phyloP scores from a whole-genome alignment of 495 filamentous ascomycete species.

The Neurospora sublineolata region DNA sequence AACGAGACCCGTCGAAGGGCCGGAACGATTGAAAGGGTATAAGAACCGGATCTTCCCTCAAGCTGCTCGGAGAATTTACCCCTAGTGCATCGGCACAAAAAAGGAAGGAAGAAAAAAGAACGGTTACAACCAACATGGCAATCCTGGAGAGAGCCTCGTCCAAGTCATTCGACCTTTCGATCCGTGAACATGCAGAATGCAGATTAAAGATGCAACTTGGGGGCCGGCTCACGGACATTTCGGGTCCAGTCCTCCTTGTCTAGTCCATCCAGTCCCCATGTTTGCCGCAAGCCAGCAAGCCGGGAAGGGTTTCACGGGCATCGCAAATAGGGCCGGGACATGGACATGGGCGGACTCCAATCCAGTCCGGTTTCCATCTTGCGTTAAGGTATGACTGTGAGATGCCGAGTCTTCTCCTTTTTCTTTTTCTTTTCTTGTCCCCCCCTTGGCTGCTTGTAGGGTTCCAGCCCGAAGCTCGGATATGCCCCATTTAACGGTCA shows the following conservation, averaged over 20 bases:
- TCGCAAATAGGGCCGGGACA: neutral
- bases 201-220: neutral
- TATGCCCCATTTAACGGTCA: neutral
- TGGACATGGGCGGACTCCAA: neutral
- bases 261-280: neutral
- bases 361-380: neutral
- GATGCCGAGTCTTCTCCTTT: neutral
- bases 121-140: neutral
- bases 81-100: neutral
- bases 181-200: neutral
- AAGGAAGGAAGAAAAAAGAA: neutral
- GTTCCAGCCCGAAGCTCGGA: neutral
- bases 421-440: neutral
- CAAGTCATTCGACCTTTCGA: neutral
- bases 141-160: neutral
- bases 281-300: neutral
- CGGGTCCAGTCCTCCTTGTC: neutral
- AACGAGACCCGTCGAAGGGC: neutral
- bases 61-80: neutral
- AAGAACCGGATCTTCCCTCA: neutral
- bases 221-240: neutral
- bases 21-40: neutral
- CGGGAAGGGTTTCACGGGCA: neutral
- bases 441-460: neutral
- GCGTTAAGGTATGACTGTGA: neutral